Percentiles rank a stretch among this genome's conserved stretches.
These are phyloP conservation scores for Uronychia setigera DNA, from an alignment of 73 alveolate genomes.

Conservation along the genomic window DNA sequence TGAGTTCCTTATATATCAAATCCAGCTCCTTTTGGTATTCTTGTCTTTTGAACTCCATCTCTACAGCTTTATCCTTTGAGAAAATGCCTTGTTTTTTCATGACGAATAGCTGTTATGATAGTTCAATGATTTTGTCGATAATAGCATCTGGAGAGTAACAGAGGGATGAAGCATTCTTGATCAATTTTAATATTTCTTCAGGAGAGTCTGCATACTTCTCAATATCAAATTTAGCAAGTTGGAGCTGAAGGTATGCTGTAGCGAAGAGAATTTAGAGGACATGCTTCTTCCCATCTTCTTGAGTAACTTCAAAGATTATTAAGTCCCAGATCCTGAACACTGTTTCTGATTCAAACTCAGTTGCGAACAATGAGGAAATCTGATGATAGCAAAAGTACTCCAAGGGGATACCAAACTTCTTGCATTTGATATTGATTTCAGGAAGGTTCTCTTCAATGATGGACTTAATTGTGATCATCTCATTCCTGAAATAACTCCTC, in stretches of 20 bases:
- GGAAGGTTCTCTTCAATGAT: slow-evolving; percentile 41
- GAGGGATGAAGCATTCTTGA: not conserved
- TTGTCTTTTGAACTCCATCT: slow-evolving; percentile 24
- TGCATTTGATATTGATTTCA: slow-evolving; percentile 12
- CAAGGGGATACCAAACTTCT: slow-evolving; percentile 31
- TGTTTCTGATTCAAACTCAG: slow-evolving; percentile 12
- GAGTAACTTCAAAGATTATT: slow-evolving; percentile 29
- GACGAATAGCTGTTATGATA: not conserved
- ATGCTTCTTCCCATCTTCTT: slow-evolving; percentile 14
- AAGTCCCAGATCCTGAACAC: slow-evolving; percentile 45
- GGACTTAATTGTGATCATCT: slow-evolving; percentile 39
- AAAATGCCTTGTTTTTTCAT: not conserved
- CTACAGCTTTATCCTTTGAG: slow-evolving; percentile 29
- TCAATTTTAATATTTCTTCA: not conserved
- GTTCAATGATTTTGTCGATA: not conserved
- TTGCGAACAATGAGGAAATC: slow-evolving; percentile 22
- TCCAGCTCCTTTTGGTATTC: slow-evolving; percentile 27
- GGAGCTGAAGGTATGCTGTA: not conserved
- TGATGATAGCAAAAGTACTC: slow-evolving; percentile 21
- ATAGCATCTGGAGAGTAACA: not conserved
- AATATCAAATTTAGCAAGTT: not conserved
- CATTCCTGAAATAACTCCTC: slow-evolving; percentile 25
- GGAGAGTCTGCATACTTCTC: not conserved
- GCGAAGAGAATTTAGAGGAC: slow-evolving; percentile 12
- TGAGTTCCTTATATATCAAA: slow-evolving; percentile 17